Percentiles rank a stretch among this genome's conserved stretches.
Evolutionary conservation across 2,329 filamentous ascomycete species (phyloP).

Genomic region (Lecanosticta acicola): DNA sequence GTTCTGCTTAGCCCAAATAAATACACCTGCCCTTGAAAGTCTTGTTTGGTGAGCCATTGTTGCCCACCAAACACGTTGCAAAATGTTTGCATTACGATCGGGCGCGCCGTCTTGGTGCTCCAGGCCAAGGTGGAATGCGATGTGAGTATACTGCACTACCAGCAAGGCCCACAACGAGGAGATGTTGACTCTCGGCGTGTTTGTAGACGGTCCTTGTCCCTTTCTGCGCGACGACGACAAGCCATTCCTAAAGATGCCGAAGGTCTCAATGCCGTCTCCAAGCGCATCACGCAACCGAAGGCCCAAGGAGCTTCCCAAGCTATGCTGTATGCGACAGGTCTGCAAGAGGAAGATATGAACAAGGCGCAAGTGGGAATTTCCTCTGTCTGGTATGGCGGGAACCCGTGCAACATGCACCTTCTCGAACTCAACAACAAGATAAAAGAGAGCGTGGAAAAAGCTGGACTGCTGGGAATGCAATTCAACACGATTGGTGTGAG

Average conservation of each 20-base stretch:
- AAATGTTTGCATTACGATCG: slow-evolving; percentile 13
- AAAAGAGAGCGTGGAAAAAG: slow-evolving; percentile 64
- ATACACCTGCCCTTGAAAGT: no score
- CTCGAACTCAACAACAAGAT: slow-evolving; percentile 80
- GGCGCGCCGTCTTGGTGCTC: slow-evolving; percentile 15
- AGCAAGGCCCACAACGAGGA: background rate
- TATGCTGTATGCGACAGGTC: slow-evolving; percentile 94
- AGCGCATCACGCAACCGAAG: slow-evolving; percentile 88
- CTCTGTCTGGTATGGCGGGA: slow-evolving; percentile 95
- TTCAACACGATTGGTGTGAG: slow-evolving; percentile 99
- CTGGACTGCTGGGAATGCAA: slow-evolving; percentile 81
- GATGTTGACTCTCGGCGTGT: slow-evolving; percentile 5
- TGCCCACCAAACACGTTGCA: background rate
- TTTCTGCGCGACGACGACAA: slow-evolving; percentile 17
- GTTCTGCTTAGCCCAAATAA: no score
- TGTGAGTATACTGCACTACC: slow-evolving; percentile 8
- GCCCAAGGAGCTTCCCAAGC: slow-evolving; percentile 97
- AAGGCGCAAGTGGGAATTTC: slow-evolving; percentile 98
- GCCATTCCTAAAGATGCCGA: slow-evolving; percentile 21
- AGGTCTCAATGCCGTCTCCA: slow-evolving; percentile 75
- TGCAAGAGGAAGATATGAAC: slow-evolving; percentile 80
- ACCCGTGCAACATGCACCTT: slow-evolving; percentile 99
- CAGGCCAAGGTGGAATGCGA: slow-evolving; percentile 17
- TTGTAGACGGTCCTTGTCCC: slow-evolving; percentile 19
- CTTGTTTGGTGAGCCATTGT: background rate